These are phyloP conservation scores for Talaromyces piceae DNA, from an alignment of 2,329 filamentous ascomycete genomes.

Conservation along the genomic window DNA sequence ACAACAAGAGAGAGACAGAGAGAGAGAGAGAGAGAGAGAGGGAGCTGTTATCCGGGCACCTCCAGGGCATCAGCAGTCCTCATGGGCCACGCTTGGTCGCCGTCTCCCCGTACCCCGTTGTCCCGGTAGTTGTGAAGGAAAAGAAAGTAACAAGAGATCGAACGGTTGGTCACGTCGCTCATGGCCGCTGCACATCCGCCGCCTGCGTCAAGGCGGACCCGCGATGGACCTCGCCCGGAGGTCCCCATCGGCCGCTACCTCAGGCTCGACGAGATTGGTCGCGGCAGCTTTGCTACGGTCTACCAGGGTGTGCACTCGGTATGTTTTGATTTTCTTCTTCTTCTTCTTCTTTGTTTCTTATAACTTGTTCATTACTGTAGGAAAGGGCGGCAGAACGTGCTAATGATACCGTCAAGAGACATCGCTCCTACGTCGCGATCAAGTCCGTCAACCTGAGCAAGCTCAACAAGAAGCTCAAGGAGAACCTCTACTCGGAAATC, in stretches of 20 bases:
- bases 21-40: no score
- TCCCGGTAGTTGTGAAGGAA: conserved; percentile 32
- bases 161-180: conserved; percentile 21
- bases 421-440: conserved; percentile 79
- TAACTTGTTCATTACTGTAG: background rate
- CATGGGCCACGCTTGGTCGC: conserved; percentile 26
- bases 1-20: no score
- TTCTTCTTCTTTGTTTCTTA: background rate
- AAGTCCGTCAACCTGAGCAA: conserved; percentile 90
- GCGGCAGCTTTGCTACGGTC: conserved; percentile 95
- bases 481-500: conserved; percentile 93
- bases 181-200: conserved; percentile 35
- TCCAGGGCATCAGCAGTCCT: conserved; percentile 18
- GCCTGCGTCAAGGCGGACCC: conserved; percentile 29
- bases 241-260: conserved; percentile 65
- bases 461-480: conserved; percentile 90
- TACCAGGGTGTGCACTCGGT: conserved; percentile 83
- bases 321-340: conserved; percentile 31
- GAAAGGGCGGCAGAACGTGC: background rate
- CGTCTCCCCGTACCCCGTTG: conserved; percentile 19
- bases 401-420: conserved; percentile 49
- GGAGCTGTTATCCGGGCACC: background rate
- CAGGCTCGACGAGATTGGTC: conserved; percentile 84
- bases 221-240: conserved; percentile 24
- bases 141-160: conserved; percentile 16